Evolutionary conservation across 108 stramenopile genomes (phyloP).

Genomic region (Epipyxis sp.): DNA sequence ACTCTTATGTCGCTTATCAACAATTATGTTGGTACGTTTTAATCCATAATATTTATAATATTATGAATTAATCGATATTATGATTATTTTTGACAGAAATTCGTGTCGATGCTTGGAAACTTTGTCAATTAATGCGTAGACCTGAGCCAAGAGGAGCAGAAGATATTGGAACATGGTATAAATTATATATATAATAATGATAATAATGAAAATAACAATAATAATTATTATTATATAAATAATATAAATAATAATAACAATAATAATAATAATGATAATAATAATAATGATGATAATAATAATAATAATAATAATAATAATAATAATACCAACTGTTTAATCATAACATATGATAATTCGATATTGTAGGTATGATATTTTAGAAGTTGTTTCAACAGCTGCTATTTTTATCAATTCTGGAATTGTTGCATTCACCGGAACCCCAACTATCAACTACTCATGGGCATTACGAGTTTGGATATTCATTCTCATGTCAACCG

Average conservation of each 20-base stretch:
- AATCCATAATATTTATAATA: too few relatives aligned
- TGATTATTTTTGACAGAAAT: too few relatives aligned
- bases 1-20: conserved; percentile 15
- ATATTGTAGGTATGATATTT: conserved; percentile 11
- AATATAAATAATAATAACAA: too few relatives aligned
- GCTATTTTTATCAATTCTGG: conserved; percentile 22
- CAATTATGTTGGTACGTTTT: conserved; percentile 21
- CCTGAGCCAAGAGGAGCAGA: conserved; percentile 20
- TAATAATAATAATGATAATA: too few relatives aligned
- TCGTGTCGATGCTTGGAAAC: conserved; percentile 31
- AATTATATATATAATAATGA: too few relatives aligned
- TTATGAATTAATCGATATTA: too few relatives aligned
- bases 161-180: conserved; percentile 26
- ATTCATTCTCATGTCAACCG: conserved; percentile 25
- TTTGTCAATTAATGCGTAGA: conserved; percentile 16
- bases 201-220: too few relatives aligned
- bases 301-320: too few relatives aligned
- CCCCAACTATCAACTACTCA: background rate
- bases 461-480: conserved; percentile 30
- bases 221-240: too few relatives aligned
- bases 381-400: background rate
- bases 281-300: too few relatives aligned
- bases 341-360: too few relatives aligned
- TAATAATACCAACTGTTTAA: too few relatives aligned
- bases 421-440: conserved; percentile 20